A percentile compares a stretch with the other conserved stretches of the same genome.
Conservation (phyloP, 345 rosid species). For the Kernera saxatilis region DNA sequence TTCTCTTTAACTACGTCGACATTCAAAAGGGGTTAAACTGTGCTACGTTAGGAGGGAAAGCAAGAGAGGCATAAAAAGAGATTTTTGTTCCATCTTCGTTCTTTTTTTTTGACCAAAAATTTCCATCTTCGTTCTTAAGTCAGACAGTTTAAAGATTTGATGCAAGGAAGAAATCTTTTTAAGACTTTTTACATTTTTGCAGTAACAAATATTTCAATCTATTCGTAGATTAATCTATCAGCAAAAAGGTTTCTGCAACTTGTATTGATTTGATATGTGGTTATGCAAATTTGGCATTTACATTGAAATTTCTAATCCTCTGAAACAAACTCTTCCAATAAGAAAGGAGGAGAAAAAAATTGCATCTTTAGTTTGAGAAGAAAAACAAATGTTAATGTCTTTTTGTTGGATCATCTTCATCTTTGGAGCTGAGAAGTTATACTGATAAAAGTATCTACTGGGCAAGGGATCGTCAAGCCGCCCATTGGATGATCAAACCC, state of each 20-base stretch:
- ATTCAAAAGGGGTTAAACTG: conserved; percentile 28
- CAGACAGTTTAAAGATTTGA: background rate
- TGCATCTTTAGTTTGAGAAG: background rate
- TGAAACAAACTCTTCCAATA: background rate
- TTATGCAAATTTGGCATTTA: background rate
- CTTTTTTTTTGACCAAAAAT: too few relatives aligned
- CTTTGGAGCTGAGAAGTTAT: conserved; percentile 24
- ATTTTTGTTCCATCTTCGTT: conserved; percentile 12
- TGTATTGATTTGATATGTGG: background rate
- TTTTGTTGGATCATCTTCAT: conserved; percentile 6
- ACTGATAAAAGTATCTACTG: conserved; percentile 34
- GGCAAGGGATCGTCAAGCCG: background rate
- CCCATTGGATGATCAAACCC: conserved; percentile 25
- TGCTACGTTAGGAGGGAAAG: conserved; percentile 14
- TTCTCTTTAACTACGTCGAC: background rate
- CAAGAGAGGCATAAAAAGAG: background rate
- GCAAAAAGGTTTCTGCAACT: background rate
- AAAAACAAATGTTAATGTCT: background rate
- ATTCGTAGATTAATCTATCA: background rate
- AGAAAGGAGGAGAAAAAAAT: background rate
- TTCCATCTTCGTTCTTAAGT: conserved; percentile 23
- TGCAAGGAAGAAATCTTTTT: background rate
- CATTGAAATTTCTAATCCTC: background rate
- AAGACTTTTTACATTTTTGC: background rate
- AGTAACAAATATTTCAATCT: background rate